Base-by-base conservation (phyloP, 179 eudicot genomes). In the Patellifolia procumbens region DNA sequence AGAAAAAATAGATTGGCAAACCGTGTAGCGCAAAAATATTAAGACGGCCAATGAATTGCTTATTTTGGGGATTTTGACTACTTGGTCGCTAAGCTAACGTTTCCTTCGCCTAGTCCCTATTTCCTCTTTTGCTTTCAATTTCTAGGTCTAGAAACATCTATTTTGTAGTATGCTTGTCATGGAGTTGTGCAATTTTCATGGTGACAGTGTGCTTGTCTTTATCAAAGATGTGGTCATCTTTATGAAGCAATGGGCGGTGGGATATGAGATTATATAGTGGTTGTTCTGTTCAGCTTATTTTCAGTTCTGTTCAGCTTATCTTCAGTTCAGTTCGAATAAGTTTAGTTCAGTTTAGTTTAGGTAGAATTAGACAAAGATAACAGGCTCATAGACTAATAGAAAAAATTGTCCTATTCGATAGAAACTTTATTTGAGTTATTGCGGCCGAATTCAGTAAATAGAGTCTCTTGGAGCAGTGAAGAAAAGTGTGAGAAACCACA, bases 21-120 rank as follows among this genome's bases (percentile, higher is more conserved):
- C 3, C 7, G 51, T 22, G 32, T 22, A 42, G 49, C 64, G 74
- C n/a, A n/a, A n/a, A n/a, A n/a, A n/a, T n/a, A n/a, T n/a, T n/a
- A n/a, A n/a, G n/a, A n/a, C n/a, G 80, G 45, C 80, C 80, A 67
- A 22, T 71, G 59, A 52, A 34, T 60, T 74, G 64, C 62, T 62
- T 39, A 48, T 7, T 51, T 59, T 67, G 49, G 67, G 43, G 17
- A 1, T 12, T 24, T 66, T 72, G 48, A 72, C 74, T 71, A 71
- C 83, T 76, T 72, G 75, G 63, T 68, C 52, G 56, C 68, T 79
- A 79, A 79, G 82, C 62, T 71, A 64, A 45, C 72, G 29, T 0
- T 31, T 4, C 45, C 45, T 53, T 66, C 8, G 6, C 9, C n/a
- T n/a, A n/a, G 4, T 55, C 5, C 1, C 0, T 12, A 31, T 24